These are phyloP conservation scores for Solanum hybrid DNA, from an alignment of 305 asterid genomes.

Conservation along the genomic window DNA sequence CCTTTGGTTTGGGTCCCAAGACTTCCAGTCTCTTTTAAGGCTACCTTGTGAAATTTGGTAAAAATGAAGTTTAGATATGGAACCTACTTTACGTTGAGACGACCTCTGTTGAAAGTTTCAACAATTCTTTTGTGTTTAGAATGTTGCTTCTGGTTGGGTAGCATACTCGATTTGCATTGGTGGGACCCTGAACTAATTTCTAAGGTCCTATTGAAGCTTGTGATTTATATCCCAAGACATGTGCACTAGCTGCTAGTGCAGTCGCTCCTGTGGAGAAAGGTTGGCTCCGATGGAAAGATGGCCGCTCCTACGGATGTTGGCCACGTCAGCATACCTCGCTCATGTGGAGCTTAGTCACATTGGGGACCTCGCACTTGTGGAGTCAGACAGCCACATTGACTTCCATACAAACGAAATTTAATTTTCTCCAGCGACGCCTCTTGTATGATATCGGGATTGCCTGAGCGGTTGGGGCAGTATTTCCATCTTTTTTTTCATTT, in stretches of 20 bases:
- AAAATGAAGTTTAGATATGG: background rate
- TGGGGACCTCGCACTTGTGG: background rate
- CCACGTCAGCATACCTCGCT: background rate
- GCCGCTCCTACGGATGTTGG: background rate
- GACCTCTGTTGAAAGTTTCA: background rate
- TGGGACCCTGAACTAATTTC: background rate
- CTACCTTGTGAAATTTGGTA: background rate
- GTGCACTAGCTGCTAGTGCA: background rate
- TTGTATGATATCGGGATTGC: background rate
- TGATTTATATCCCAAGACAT: background rate
- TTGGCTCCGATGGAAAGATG: background rate
- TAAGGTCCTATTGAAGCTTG: background rate
- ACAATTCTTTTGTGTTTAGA: background rate
- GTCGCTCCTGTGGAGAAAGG: background rate
- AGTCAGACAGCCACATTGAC: background rate
- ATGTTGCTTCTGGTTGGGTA: background rate
- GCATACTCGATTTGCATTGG: background rate
- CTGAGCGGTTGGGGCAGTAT: background rate
- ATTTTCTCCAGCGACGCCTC: background rate
- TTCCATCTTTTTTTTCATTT: background rate
- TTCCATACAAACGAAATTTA: background rate
- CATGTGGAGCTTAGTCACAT: background rate
- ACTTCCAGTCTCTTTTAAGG: background rate
- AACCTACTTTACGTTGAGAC: background rate
- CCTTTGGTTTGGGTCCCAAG: background rate